phyloP scores from a whole-genome alignment of 176 grass and related monocot species.

The Dendrocalamus sinicus region DNA sequence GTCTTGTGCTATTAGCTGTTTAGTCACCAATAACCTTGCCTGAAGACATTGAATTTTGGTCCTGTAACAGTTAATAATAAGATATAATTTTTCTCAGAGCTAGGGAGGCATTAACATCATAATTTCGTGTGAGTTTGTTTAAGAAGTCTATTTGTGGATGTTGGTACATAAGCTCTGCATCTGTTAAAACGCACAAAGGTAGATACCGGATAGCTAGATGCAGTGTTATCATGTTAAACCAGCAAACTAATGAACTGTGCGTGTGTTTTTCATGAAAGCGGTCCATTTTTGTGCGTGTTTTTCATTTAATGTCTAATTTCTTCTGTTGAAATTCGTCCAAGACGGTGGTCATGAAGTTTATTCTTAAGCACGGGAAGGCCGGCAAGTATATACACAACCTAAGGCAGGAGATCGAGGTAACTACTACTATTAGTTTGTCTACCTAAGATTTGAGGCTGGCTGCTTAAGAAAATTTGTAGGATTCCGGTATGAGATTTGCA shows the following conservation, averaged over 20 bases:
- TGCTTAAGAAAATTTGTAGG: too few relatives aligned
- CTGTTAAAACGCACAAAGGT: slow-evolving; percentile 1
- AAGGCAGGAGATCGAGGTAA: too few relatives aligned
- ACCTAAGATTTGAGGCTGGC: too few relatives aligned
- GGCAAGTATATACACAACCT: too few relatives aligned
- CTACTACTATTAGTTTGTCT: too few relatives aligned
- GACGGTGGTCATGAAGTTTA: too few relatives aligned
- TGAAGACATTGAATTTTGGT: neutral
- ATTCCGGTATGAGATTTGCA: too few relatives aligned
- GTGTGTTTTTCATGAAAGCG: too few relatives aligned
- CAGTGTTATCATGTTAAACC: slow-evolving; percentile 13
- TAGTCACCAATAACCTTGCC: slow-evolving; percentile 11
- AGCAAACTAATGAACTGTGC: neutral
- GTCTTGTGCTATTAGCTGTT: neutral
- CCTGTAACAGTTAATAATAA: slow-evolving; percentile 2
- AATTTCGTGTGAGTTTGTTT: slow-evolving; percentile 11
- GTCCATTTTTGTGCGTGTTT: too few relatives aligned
- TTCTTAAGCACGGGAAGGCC: too few relatives aligned
- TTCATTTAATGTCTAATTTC: too few relatives aligned
- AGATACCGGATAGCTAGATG: neutral
- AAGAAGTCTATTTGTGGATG: neutral
- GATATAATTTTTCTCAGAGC: neutral
- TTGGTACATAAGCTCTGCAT: slow-evolving; percentile 1
- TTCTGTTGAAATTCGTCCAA: too few relatives aligned
- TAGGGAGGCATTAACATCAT: neutral